Base-by-base conservation (phyloP, 1,284 basidiomycete species). In the Porogramme epimiltina region DNA sequence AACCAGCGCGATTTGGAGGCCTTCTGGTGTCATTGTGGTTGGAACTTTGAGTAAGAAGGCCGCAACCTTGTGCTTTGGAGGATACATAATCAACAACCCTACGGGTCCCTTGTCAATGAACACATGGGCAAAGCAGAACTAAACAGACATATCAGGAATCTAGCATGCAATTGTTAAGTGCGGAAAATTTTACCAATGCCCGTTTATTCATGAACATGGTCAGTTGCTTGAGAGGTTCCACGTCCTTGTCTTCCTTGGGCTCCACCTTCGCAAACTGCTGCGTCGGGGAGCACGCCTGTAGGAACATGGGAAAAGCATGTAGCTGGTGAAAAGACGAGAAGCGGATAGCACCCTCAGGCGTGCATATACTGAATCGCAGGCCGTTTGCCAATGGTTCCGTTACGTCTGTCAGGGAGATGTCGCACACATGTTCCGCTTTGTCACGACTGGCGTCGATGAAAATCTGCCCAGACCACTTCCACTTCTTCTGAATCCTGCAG, bases 41-140 rank as follows among this genome's bases (percentile, higher is more conserved):
- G 51, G 47, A 3, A 70, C 62, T 22, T 65, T 63, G 47, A 70
- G 65, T 15, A 63, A 42, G 9, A 62, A 55, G 45, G 61, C 66
- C 11, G 73, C 42, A n/a, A 62, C 44, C 4, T 47, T 38, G 23
- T 62, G 55, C 4, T 55, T 50, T 5, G 64, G 53, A 1, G 71
- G 67, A 45, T 67, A 68, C 22, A 87, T 70, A 20, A 82, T 56
- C 36, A 82, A 64, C 13, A 73, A 45, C 18, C 73, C 78, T 13
- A 65, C 70, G 51, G 71, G 66, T 26, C 70, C 66, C 20, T 69
- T 67, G 52, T 83, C 79, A 42, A 82, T 63, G 38, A 65, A 65
- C 1, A 82, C 61, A 26, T 80, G 75, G 11, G 79, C 66, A 45
- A 78, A 69, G 41, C 79, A 75, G 52, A 79, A 73, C 87, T 89